These are phyloP conservation scores for Hypholoma fasciculare DNA, from an alignment of 768 basidiomycete species.

Conservation along the genomic window DNA sequence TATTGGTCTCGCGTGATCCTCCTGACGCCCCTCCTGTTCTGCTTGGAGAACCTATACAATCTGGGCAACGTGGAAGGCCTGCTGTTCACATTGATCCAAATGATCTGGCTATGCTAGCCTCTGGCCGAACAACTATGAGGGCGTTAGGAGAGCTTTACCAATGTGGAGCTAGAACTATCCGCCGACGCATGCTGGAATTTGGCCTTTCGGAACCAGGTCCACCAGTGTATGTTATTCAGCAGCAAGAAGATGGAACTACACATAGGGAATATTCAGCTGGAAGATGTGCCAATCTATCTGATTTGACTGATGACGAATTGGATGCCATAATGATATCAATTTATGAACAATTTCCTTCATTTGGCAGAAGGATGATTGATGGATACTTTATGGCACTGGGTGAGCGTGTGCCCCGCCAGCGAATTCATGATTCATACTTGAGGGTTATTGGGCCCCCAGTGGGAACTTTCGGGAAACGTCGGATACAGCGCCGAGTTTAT, in stretches of 20 bases:
- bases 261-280: slow-evolving; percentile 6
- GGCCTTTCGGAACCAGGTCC: slow-evolving; percentile 14
- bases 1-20: background rate
- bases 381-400: slow-evolving; percentile 21
- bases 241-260: slow-evolving; percentile 9
- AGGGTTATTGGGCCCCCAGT: slow-evolving; percentile 20
- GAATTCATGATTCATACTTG: slow-evolving; percentile 19
- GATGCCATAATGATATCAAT: slow-evolving; percentile 12
- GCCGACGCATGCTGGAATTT: slow-evolving; percentile 14
- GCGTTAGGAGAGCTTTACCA: background rate
- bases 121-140: background rate
- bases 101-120: background rate
- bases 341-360: slow-evolving; percentile 22
- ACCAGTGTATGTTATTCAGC: slow-evolving; percentile 13
- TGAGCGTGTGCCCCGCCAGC: slow-evolving; percentile 16
- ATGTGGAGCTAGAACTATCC: slow-evolving; percentile 10
- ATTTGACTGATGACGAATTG: slow-evolving; percentile 11
- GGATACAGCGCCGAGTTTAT: slow-evolving; percentile 22
- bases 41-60: background rate
- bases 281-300: slow-evolving; percentile 3
- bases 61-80: background rate
- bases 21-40: background rate
- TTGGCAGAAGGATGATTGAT: slow-evolving; percentile 26
- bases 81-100: background rate
- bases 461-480: slow-evolving; percentile 11